Conservation (phyloP, 2,329 filamentous ascomycete species). For the Aspergillus neoniger region DNA sequence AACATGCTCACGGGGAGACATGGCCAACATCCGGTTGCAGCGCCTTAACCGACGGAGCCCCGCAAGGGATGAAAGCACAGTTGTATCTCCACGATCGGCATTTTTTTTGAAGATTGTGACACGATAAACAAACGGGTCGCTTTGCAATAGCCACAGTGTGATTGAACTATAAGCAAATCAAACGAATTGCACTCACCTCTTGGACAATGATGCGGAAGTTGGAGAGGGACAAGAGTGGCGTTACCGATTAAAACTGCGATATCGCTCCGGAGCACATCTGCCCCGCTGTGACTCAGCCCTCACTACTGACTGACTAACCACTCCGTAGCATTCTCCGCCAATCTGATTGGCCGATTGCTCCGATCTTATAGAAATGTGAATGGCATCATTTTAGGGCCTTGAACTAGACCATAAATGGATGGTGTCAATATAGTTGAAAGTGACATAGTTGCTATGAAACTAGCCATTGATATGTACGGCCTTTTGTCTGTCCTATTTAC, state of each 20-base stretch:
- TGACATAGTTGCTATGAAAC: background rate
- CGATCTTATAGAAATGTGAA: background rate
- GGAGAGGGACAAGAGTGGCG: constrained; percentile 26
- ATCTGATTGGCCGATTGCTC: constrained; percentile 10
- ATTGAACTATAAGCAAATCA: background rate
- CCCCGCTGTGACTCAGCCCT: constrained; percentile 30
- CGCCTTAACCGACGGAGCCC: background rate
- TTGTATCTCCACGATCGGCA: background rate
- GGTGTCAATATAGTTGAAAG: background rate
- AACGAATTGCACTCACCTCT: constrained; percentile 25
- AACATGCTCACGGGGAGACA: background rate
- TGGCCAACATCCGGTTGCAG: background rate
- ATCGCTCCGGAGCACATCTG: constrained; percentile 29
- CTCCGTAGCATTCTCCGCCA: background rate
- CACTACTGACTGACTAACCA: background rate
- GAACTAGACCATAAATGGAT: background rate
- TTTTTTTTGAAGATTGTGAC: background rate
- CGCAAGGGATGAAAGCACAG: background rate
- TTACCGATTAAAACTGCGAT: constrained; percentile 29
- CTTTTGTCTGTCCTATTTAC: background rate
- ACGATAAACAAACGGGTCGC: background rate
- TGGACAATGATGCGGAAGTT: constrained; percentile 15
- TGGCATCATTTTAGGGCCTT: background rate
- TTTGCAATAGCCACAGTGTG: background rate
- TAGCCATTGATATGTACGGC: background rate